Conservation (phyloP, 306 rosid species). For the Trifolium subterraneum region DNA sequence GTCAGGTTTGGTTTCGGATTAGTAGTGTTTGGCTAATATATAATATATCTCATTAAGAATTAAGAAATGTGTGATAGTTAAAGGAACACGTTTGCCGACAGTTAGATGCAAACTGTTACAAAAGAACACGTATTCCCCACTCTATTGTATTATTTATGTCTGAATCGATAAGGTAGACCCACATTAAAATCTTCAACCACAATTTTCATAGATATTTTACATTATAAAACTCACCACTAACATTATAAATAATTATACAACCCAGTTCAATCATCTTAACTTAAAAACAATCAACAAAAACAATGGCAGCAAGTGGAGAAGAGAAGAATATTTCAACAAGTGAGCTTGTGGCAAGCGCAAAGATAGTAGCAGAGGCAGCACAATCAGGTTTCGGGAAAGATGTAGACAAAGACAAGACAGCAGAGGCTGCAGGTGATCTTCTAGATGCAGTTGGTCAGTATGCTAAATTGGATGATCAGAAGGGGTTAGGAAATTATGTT, state of each 20-base stretch:
- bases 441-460: conserved; percentile 52
- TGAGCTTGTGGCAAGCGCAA: conserved; percentile 41
- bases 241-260: conserved; percentile 5
- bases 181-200: conserved; percentile 10
- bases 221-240: neutral
- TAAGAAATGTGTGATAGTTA: neutral
- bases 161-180: conserved; percentile 12
- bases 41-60: no score
- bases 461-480: conserved; percentile 52
- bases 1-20: no score
- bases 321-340: conserved; percentile 36
- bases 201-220: neutral
- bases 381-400: conserved; percentile 27
- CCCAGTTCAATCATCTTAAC: neutral
- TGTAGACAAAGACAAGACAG: conserved; percentile 55
- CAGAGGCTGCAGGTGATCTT: conserved; percentile 58
- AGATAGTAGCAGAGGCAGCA: conserved; percentile 56
- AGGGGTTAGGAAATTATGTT: conserved; percentile 48
- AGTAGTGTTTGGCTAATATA: no score
- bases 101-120: neutral
- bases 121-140: neutral
- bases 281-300: neutral
- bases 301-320: neutral
- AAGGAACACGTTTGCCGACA: conserved; percentile 17
- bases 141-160: neutral